Evolutionary conservation across 495 filamentous ascomycete genomes (phyloP).

Genomic region (Coniosporium apollinis): DNA sequence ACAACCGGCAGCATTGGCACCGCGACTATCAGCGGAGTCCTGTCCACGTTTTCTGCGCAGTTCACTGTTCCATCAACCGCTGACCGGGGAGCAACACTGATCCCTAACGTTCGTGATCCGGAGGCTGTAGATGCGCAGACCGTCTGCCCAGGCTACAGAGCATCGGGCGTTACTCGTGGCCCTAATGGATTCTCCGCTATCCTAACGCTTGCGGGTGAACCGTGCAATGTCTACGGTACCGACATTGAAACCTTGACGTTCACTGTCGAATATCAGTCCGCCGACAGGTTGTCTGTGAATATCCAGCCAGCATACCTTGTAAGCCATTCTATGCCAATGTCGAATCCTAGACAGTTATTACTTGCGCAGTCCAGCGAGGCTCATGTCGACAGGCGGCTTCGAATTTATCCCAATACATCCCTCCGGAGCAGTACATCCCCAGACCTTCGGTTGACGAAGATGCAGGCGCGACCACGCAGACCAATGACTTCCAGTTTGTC

Average conservation of each 20-base stretch:
- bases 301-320: conserved; percentile 42
- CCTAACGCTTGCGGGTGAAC: conserved; percentile 34
- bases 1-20: conserved; percentile 4
- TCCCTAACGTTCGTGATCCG: conserved; percentile 60
- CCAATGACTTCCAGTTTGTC: conserved; percentile 36
- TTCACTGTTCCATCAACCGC: conserved; percentile 43
- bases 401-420: conserved; percentile 50
- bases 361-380: too few relatives aligned
- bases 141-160: conserved; percentile 47
- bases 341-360: too few relatives aligned
- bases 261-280: conserved; percentile 39
- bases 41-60: conserved; percentile 7
- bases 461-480: conserved; percentile 17
- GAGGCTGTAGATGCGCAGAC: conserved; percentile 53
- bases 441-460: conserved; percentile 33
- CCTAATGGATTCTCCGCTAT: conserved; percentile 34
- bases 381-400: conserved; percentile 32
- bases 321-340: conserved; percentile 7
- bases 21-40: conserved; percentile 11
- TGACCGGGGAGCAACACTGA: conserved; percentile 37
- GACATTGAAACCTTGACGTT: conserved; percentile 41
- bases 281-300: conserved; percentile 34
- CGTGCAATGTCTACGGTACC: conserved; percentile 46
- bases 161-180: conserved; percentile 31
- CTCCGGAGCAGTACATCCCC: conserved; percentile 47